Evolutionary conservation across 2,329 filamentous ascomycete genomes (phyloP).

Genomic region (Claviceps monticola): DNA sequence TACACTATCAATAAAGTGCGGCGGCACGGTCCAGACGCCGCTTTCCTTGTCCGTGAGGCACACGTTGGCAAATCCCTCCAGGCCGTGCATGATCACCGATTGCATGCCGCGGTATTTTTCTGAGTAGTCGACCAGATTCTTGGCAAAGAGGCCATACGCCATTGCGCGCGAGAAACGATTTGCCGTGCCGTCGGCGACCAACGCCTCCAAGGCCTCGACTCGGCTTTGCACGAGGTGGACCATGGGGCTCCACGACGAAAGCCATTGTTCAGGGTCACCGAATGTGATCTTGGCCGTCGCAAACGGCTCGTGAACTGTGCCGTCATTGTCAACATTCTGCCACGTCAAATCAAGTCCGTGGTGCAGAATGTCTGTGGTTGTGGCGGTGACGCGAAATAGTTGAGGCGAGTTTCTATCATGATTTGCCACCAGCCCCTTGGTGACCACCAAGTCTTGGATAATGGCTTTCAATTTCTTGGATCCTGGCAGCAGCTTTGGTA

Average conservation of each 20-base stretch:
- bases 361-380: slow-evolving; percentile 28
- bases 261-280: slow-evolving; percentile 37
- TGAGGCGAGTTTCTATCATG: slow-evolving; percentile 16
- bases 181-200: slow-evolving; percentile 4
- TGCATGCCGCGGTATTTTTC: slow-evolving; percentile 41
- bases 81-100: slow-evolving; percentile 39
- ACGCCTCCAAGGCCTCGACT: slow-evolving; percentile 35
- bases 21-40: slow-evolving; percentile 34
- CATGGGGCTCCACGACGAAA: slow-evolving; percentile 39
- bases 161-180: slow-evolving; percentile 7
- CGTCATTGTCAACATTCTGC: slow-evolving; percentile 7
- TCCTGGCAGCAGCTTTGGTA: slow-evolving; percentile 46
- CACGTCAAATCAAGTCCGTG: slow-evolving; percentile 27
- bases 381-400: slow-evolving; percentile 16
- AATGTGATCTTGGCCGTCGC: slow-evolving; percentile 21
- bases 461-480: slow-evolving; percentile 45
- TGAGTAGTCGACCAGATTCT: slow-evolving; percentile 40
- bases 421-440: slow-evolving; percentile 29
- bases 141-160: slow-evolving; percentile 47
- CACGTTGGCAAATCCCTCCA: slow-evolving; percentile 27
- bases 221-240: slow-evolving; percentile 52
- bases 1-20: slow-evolving; percentile 43
- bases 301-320: slow-evolving; percentile 5
- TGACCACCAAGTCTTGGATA: slow-evolving; percentile 52
- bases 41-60: slow-evolving; percentile 8